These are phyloP conservation scores for Phytophthora nicotianae DNA, from an alignment of 352 stramenopile genomes.

Conservation along the genomic window DNA sequence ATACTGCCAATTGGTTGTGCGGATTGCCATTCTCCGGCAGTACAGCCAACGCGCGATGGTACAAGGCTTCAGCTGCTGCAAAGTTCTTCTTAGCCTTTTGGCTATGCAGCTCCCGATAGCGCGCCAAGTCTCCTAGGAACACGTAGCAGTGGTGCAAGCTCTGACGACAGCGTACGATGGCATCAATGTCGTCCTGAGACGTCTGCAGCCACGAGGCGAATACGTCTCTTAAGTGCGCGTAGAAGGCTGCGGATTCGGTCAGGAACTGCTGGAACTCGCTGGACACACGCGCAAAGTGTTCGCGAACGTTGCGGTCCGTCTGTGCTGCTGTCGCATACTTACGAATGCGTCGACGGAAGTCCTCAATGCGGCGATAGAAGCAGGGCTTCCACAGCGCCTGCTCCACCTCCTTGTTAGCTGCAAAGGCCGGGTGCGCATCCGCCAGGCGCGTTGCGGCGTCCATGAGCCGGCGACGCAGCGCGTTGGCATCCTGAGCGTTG, in stretches of 20 bases:
- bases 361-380: constrained; percentile 92
- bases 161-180: constrained; percentile 46
- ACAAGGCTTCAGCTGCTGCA: constrained; percentile 64
- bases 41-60: constrained; percentile 70
- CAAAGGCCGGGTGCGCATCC: constrained; percentile 55
- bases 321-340: constrained; percentile 82
- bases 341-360: constrained; percentile 86
- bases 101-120: constrained; percentile 84
- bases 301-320: constrained; percentile 67
- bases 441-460: constrained; percentile 55
- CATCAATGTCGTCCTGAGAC: constrained; percentile 15
- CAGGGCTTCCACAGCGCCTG: constrained; percentile 90
- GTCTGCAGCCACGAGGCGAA: constrained; percentile 55
- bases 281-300: constrained; percentile 80
- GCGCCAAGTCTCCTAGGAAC: constrained; percentile 80
- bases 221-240: constrained; percentile 64
- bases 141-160: constrained; percentile 85
- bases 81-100: constrained; percentile 90
- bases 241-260: constrained; percentile 65
- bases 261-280: constrained; percentile 80
- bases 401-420: constrained; percentile 73
- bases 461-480: constrained; percentile 56
- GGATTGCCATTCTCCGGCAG: constrained; percentile 84
- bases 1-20: constrained; percentile 85
- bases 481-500: constrained; percentile 65